Conservation (phyloP, 2,329 filamentous ascomycete species). For the Madurella fahalii region DNA sequence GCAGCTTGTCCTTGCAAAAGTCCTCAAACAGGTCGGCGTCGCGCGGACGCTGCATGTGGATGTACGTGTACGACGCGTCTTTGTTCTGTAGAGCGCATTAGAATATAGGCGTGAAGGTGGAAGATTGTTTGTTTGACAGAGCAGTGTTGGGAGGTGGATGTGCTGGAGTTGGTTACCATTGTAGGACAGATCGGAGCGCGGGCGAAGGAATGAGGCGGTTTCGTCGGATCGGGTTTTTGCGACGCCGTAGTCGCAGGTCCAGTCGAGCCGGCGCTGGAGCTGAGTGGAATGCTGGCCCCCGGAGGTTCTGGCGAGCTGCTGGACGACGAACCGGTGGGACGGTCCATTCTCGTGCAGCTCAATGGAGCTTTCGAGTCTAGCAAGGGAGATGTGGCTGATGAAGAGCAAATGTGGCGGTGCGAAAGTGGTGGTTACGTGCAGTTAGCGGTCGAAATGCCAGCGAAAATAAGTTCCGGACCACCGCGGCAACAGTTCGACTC, state of each 20-base stretch:
- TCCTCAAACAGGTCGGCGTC: conserved; percentile 78
- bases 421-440: too few relatives aligned
- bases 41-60: conserved; percentile 69
- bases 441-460: too few relatives aligned
- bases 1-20: conserved; percentile 65
- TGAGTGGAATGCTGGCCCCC: conserved; percentile 9
- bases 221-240: neutral
- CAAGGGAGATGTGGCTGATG: neutral
- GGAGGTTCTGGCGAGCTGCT: conserved; percentile 9
- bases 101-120: neutral
- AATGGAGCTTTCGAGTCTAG: neutral
- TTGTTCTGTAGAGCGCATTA: conserved; percentile 49
- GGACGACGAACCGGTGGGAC: neutral
- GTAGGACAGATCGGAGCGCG: neutral
- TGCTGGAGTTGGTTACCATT: conserved; percentile 4
- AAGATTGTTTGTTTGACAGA: too few relatives aligned
- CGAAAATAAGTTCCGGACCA: too few relatives aligned
- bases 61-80: conserved; percentile 69
- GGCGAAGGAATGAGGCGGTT: neutral
- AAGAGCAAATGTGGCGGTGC: neutral
- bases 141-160: neutral
- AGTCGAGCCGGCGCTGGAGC: neutral
- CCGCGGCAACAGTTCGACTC: too few relatives aligned
- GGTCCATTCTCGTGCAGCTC: neutral
- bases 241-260: neutral